phyloP scores from a whole-genome alignment of 225 moss, liverwort and hornwort genomes.

The Pseudoscleropodium purum region DNA sequence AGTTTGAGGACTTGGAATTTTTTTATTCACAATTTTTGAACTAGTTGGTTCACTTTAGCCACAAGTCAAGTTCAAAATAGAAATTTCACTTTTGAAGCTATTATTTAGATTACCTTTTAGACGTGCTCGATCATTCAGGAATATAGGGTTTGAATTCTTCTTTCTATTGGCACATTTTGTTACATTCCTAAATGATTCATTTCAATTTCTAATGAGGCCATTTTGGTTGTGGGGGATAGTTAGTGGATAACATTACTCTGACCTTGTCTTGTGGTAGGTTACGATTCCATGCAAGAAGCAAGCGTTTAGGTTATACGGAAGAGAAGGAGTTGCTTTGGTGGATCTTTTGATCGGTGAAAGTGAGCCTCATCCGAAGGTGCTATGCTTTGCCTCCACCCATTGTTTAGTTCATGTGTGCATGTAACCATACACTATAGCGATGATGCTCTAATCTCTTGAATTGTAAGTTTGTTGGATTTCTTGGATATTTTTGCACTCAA shows the following conservation, averaged over 20 bases:
- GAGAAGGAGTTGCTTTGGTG: slow-evolving; percentile 74
- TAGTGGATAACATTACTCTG: not conserved
- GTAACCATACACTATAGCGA: not conserved
- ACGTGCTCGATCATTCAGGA: not conserved
- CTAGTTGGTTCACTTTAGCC: not conserved
- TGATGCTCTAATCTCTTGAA: not conserved
- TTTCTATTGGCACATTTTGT: not conserved
- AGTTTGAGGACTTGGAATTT: not conserved
- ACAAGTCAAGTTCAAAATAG: not conserved
- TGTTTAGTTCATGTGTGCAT: not conserved
- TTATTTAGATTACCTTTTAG: not conserved
- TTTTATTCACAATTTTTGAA: not conserved
- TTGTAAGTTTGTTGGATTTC: not conserved
- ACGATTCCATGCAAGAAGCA: slow-evolving; percentile 98
- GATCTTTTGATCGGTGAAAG: slow-evolving; percentile 84
- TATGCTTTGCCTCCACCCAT: not conserved
- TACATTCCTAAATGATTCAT: not conserved
- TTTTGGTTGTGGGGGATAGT: not conserved
- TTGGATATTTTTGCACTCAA: not conserved
- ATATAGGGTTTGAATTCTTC: not conserved
- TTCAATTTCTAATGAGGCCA: not conserved
- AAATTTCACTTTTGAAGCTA: not conserved
- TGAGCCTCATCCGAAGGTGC: slow-evolving; percentile 76
- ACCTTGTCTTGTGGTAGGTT: slow-evolving; percentile 33
- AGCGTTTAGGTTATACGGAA: slow-evolving; percentile 77